Evolutionary conservation across 1,284 basidiomycete genomes (phyloP).

Genomic region (Pseudomicrostroma phylloplanum): DNA sequence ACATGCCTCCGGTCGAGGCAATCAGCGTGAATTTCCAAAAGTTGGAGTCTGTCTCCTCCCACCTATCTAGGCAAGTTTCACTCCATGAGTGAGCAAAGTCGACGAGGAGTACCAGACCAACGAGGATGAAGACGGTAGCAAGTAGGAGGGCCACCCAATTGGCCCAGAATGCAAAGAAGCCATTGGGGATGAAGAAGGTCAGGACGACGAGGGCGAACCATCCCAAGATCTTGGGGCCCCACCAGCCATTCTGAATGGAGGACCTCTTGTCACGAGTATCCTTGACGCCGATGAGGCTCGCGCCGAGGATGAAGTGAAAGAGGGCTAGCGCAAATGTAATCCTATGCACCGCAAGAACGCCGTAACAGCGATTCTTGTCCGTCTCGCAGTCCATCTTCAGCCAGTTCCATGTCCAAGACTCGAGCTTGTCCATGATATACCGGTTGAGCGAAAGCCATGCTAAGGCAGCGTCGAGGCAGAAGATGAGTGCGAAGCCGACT

Average conservation of each 20-base stretch:
- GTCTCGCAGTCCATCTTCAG: slow-evolving; percentile 89
- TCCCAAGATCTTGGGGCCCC: slow-evolving; percentile 88
- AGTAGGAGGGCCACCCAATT: slow-evolving; percentile 85
- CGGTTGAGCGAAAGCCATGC: slow-evolving; percentile 94
- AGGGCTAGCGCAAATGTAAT: slow-evolving; percentile 90
- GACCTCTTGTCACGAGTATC: slow-evolving; percentile 86
- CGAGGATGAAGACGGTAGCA: slow-evolving; percentile 83
- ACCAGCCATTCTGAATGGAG: slow-evolving; percentile 97
- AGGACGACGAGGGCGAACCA: slow-evolving; percentile 72
- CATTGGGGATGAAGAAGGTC: slow-evolving; percentile 88
- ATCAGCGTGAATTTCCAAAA: slow-evolving; percentile 96
- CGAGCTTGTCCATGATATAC: slow-evolving; percentile 75
- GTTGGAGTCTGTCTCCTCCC: slow-evolving; percentile 77
- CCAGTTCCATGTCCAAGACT: slow-evolving; percentile 90
- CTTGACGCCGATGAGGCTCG: slow-evolving; percentile 74
- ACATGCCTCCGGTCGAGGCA: slow-evolving; percentile 84
- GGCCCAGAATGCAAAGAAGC: slow-evolving; percentile 92
- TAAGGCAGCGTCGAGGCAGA: slow-evolving; percentile 88
- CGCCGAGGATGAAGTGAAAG: slow-evolving; percentile 76
- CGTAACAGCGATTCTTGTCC: slow-evolving; percentile 80
- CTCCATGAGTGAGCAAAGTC: slow-evolving; percentile 99
- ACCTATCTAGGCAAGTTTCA: slow-evolving; percentile 89
- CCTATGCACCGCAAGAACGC: slow-evolving; percentile 92
- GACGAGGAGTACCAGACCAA: slow-evolving; percentile 91
- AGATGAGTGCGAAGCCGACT: slow-evolving; percentile 93